phyloP scores from a whole-genome alignment of 2,329 filamentous ascomycete genomes.

The Dryadomyces sulphureus region DNA sequence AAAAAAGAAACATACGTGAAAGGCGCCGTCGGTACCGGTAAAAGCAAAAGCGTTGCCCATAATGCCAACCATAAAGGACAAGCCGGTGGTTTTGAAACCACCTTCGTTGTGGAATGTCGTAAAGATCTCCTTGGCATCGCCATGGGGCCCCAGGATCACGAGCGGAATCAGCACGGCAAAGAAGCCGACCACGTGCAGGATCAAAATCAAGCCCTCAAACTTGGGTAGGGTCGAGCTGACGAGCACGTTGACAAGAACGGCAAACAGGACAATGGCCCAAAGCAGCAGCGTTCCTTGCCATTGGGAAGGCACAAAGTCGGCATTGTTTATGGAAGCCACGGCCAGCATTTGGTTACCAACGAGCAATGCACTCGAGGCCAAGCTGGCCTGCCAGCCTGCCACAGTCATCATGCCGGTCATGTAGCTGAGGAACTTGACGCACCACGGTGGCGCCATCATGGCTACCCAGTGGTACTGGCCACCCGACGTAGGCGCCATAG shows the following conservation, averaged over 20 bases:
- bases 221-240: conserved; percentile 27
- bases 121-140: conserved; percentile 20
- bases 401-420: conserved; percentile 33
- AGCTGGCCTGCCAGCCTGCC: conserved; percentile 26
- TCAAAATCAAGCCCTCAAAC: conserved; percentile 31
- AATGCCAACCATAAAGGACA: conserved; percentile 29
- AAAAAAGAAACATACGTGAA: conserved; percentile 20
- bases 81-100: conserved; percentile 27
- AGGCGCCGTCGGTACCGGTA: conserved; percentile 18
- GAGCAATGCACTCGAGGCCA: conserved; percentile 24
- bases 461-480: conserved; percentile 47
- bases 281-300: conserved; percentile 34
- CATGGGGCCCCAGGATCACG: conserved; percentile 9
- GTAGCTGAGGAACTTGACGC: conserved; percentile 38
- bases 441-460: conserved; percentile 29
- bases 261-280: conserved; percentile 29
- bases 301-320: conserved; percentile 19
- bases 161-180: conserved; percentile 11
- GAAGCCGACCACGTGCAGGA: conserved; percentile 4
- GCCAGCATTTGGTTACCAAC: conserved; percentile 30
- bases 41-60: conserved; percentile 22
- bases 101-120: conserved; percentile 30
- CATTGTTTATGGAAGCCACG: conserved; percentile 23
- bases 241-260: conserved; percentile 32
- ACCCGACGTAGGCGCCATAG: conserved; percentile 32